Percentiles rank a stretch among this genome's conserved stretches.
Conservation (phyloP, 2,329 filamentous ascomycete genomes). For the Aspergillus sp. region DNA sequence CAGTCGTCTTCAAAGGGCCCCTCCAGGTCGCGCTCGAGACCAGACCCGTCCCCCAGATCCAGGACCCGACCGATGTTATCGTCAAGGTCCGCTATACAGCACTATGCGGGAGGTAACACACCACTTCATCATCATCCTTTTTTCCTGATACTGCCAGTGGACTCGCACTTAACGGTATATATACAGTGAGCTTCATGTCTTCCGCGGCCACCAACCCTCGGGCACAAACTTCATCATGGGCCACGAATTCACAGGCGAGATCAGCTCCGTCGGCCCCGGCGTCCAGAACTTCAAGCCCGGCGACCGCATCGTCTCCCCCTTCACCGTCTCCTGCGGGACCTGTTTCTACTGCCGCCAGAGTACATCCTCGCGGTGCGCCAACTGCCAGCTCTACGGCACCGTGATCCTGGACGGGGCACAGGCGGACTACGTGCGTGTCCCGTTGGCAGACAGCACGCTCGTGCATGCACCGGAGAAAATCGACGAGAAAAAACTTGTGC, state of each 20-base stretch:
- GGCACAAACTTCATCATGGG: conserved; percentile 63
- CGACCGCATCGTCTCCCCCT: conserved; percentile 77
- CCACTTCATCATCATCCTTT: not conserved
- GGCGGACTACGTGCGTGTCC: conserved; percentile 77
- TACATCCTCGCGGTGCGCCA: conserved; percentile 71
- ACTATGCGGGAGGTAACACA: conserved; percentile 74
- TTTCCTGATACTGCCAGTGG: no score
- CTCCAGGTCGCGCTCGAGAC: conserved; percentile 72
- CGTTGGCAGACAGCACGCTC: conserved; percentile 74
- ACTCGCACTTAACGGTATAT: no score
- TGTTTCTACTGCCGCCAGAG: conserved; percentile 82
- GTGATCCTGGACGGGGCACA: conserved; percentile 70
- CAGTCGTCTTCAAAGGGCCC: conserved; percentile 83
- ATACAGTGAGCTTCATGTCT: conserved; percentile 73
- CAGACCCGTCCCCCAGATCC: conserved; percentile 71
- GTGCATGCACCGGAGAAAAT: conserved; percentile 68
- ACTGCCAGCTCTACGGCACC: conserved; percentile 69
- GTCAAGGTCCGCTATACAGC: conserved; percentile 81
- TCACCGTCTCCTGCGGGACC: conserved; percentile 71
- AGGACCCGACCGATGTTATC: conserved; percentile 71
- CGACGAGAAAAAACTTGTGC: conserved; percentile 69
- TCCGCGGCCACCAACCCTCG: conserved; percentile 74
- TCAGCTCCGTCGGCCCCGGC: conserved; percentile 62
- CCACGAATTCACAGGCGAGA: conserved; percentile 80
- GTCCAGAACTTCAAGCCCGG: conserved; percentile 64